Evolutionary conservation across 1,284 basidiomycete species (phyloP).

Genomic region (Ustilago bromivora): DNA sequence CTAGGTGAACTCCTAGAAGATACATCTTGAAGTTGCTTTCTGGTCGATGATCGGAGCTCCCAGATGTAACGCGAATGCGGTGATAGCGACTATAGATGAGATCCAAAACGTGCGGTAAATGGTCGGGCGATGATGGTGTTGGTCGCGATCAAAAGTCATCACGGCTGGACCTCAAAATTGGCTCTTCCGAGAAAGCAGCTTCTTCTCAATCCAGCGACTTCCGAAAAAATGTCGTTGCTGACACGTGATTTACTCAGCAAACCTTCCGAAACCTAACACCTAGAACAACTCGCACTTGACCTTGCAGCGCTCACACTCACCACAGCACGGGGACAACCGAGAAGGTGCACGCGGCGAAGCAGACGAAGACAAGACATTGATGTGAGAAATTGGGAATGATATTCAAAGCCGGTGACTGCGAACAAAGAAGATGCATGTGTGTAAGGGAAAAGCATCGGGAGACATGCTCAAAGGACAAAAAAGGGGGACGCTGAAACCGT

Average conservation of each 20-base stretch:
- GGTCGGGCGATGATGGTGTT: no score
- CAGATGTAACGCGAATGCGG: neutral
- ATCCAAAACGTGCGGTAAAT: neutral
- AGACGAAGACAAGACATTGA: neutral
- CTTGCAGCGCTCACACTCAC: neutral
- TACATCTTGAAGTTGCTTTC: constrained; percentile 53
- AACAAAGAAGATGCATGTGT: constrained; percentile 13
- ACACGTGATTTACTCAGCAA: constrained; percentile 35
- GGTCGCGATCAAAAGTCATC: neutral
- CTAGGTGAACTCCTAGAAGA: constrained; percentile 66
- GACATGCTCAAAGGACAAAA: constrained; percentile 20
- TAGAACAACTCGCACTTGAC: constrained; percentile 6
- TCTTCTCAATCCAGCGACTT: constrained; percentile 12
- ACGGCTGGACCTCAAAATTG: neutral
- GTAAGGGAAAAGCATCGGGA: neutral
- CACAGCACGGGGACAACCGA: neutral
- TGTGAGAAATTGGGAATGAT: neutral
- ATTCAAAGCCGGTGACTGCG: constrained; percentile 38
- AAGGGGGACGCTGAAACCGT: constrained; percentile 1
- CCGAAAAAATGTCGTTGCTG: constrained; percentile 22
- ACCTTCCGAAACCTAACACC: neutral
- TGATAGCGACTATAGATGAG: neutral
- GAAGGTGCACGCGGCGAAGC: neutral
- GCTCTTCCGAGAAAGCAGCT: constrained; percentile 9
- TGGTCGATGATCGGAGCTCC: no score